Conservation (phyloP, 352 stramenopile genomes). For the Pythium plurisporium region DNA sequence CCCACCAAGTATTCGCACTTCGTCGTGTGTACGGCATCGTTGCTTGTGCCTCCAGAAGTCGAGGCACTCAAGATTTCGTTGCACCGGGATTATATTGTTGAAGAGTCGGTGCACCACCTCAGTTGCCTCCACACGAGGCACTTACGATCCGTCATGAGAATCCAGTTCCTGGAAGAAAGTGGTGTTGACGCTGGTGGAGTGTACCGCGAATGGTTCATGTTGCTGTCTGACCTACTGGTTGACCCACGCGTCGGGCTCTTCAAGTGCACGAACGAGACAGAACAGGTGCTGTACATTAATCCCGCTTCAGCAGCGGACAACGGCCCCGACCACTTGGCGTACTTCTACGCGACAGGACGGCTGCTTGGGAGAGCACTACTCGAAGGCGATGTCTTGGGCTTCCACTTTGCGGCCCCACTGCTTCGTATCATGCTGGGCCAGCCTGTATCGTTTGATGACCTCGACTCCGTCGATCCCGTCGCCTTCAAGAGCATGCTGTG, state of each 20-base stretch:
- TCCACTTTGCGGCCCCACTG: conserved; percentile 92
- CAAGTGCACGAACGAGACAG: conserved; percentile 38
- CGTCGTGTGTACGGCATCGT: conserved; percentile 28
- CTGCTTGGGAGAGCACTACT: conserved; percentile 59
- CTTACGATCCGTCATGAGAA: conserved; percentile 31
- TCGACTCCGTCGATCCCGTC: conserved; percentile 79
- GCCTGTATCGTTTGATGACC: conserved; percentile 92
- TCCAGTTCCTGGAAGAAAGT: conserved; percentile 54
- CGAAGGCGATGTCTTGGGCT: conserved; percentile 93
- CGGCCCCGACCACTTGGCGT: conserved; percentile 64
- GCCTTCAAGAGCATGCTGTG: conserved; percentile 46
- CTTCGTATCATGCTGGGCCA: conserved; percentile 97
- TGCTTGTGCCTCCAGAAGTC: conserved; percentile 36
- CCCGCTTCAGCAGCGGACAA: conserved; percentile 53
- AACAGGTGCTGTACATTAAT: conserved; percentile 69
- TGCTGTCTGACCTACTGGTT: conserved; percentile 65
- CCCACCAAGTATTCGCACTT: conserved; percentile 53
- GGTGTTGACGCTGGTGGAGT: conserved; percentile 56
- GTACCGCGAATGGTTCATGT: conserved; percentile 72
- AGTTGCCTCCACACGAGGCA: conserved; percentile 35
- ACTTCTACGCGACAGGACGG: conserved; percentile 55
- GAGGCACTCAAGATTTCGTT: conserved; percentile 42
- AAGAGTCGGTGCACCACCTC: conserved; percentile 51
- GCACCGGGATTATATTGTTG: conserved; percentile 36
- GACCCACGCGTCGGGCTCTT: conserved; percentile 52